These are phyloP conservation scores for Ulvella scutata DNA, from an alignment of 139 green algal species.

Conservation along the genomic window DNA sequence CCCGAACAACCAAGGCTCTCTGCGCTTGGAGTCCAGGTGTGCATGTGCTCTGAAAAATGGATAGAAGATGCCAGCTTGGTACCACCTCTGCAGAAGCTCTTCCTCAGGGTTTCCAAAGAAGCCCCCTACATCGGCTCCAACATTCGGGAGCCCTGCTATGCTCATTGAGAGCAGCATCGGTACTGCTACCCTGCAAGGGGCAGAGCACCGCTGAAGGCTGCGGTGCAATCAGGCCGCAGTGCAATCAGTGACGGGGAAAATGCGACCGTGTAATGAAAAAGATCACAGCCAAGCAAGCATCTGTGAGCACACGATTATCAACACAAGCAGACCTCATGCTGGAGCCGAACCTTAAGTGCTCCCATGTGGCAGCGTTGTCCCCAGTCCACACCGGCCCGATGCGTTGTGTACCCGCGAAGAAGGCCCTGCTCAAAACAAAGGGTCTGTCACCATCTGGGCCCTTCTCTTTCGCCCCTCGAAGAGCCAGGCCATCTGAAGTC, in stretches of 20 bases:
- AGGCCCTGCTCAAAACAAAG: slow-evolving; percentile 92
- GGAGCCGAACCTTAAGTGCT: slow-evolving; percentile 35
- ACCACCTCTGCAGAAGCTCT: slow-evolving; percentile 89
- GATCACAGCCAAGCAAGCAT: too few relatives aligned
- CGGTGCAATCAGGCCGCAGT: too few relatives aligned
- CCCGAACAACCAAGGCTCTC: slow-evolving; percentile 96
- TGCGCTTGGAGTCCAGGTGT: slow-evolving; percentile 87
- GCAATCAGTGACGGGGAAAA: too few relatives aligned
- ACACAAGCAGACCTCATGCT: too few relatives aligned
- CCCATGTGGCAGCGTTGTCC: slow-evolving; percentile 86
- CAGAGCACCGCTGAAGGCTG: too few relatives aligned
- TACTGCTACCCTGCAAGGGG: slow-evolving; percentile 36
- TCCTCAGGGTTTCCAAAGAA: slow-evolving; percentile 96
- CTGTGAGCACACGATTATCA: too few relatives aligned
- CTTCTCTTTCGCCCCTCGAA: slow-evolving; percentile 12
- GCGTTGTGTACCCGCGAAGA: slow-evolving; percentile 75
- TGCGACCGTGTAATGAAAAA: background rate
- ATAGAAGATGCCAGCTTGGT: slow-evolving; percentile 88
- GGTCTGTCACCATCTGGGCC: slow-evolving; percentile 66
- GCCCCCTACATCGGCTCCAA: slow-evolving; percentile 89
- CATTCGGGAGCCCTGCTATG: slow-evolving; percentile 74
- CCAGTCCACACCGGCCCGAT: slow-evolving; percentile 97
- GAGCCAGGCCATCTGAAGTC: slow-evolving; percentile 48
- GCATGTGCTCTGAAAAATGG: slow-evolving; percentile 96
- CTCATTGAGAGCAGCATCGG: slow-evolving; percentile 88